These are phyloP conservation scores for Phaeotremella fagi DNA, from an alignment of 768 basidiomycete species.

Conservation along the genomic window DNA sequence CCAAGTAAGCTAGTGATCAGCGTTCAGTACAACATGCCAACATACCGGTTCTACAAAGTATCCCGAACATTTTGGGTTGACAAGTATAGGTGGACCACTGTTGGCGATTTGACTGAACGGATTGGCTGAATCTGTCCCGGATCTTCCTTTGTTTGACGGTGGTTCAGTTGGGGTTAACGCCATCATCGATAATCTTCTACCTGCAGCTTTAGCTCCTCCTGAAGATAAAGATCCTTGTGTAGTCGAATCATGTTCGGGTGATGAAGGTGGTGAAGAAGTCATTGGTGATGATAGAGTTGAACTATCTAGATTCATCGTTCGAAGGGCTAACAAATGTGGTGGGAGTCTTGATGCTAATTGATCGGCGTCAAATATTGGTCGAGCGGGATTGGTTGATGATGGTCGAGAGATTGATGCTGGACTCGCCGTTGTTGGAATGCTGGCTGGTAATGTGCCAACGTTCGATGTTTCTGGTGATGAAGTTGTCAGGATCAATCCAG, in stretches of 20 bases:
- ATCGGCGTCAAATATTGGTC: slow-evolving; percentile 32
- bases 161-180: slow-evolving; percentile 35
- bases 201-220: slow-evolving; percentile 16
- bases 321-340: slow-evolving; percentile 56
- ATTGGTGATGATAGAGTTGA: slow-evolving; percentile 29
- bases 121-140: slow-evolving; percentile 2
- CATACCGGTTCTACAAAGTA: slow-evolving; percentile 94
- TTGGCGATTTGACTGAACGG: neutral
- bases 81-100: slow-evolving; percentile 50
- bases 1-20: slow-evolving; percentile 72
- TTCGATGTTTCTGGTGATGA: slow-evolving; percentile 19
- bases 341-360: slow-evolving; percentile 54
- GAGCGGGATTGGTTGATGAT: neutral
- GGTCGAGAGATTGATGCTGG: slow-evolving; percentile 19
- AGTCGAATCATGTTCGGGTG: slow-evolving; percentile 28
- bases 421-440: slow-evolving; percentile 16
- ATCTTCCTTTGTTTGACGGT: neutral
- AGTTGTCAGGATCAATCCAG: slow-evolving; percentile 21
- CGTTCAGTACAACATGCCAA: slow-evolving; percentile 11
- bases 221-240: slow-evolving; percentile 6
- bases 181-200: slow-evolving; percentile 18
- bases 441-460: slow-evolving; percentile 3
- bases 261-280: slow-evolving; percentile 19
- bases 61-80: slow-evolving; percentile 82
- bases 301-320: slow-evolving; percentile 34